Conservation (phyloP, 2,329 filamentous ascomycete species). For the Trichoderma afroharzianum region DNA sequence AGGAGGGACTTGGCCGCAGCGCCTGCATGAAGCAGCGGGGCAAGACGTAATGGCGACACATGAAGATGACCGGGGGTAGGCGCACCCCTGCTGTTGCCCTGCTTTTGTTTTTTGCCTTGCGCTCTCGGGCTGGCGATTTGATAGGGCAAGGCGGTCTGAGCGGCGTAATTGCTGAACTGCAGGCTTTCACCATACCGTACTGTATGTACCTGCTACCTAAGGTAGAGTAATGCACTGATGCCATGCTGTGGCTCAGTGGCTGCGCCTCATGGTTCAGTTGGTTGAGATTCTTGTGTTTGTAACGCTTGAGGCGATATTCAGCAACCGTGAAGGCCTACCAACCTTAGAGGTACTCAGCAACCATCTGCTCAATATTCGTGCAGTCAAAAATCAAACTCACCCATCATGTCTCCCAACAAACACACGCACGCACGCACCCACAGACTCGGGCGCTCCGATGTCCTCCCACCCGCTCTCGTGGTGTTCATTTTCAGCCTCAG, state of each 20-base stretch:
- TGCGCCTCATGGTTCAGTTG: neutral
- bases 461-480: neutral
- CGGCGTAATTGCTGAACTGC: neutral
- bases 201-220: neutral
- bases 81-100: slow-evolving; percentile 4
- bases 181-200: neutral
- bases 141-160: slow-evolving; percentile 8
- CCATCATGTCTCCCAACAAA: neutral
- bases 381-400: neutral
- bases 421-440: neutral
- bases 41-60: slow-evolving; percentile 16
- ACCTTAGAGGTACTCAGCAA: neutral
- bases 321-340: too few relatives aligned
- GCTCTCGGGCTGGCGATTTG: neutral
- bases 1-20: slow-evolving; percentile 11
- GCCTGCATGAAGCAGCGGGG: slow-evolving; percentile 15
- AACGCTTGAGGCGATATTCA: too few relatives aligned
- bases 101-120: neutral
- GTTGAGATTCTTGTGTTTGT: neutral
- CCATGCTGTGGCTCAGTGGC: slow-evolving; percentile 3
- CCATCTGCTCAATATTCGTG: neutral
- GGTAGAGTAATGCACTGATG: neutral
- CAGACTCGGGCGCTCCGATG: neutral
- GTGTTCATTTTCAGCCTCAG: neutral
- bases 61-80: neutral